A percentile compares a stretch with the other conserved stretches of the same genome.
Conservation (phyloP, 208 protist genomes). For the Porcisia deanei region DNA sequence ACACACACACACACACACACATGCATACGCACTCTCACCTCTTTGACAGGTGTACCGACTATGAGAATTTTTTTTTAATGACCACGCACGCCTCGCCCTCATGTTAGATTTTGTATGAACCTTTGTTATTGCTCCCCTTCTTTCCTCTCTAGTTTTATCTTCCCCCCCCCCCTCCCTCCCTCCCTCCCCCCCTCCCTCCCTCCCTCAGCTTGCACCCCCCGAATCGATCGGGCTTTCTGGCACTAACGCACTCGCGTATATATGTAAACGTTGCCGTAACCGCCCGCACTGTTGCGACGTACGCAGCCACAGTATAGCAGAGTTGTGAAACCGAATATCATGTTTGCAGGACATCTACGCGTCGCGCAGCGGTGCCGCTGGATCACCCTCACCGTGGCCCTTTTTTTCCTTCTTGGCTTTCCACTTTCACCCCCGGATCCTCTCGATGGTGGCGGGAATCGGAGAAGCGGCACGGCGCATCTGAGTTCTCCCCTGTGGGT, state of each 20-base stretch:
- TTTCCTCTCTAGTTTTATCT: neutral
- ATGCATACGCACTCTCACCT: too few relatives aligned
- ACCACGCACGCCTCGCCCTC: neutral
- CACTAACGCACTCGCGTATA: too few relatives aligned
- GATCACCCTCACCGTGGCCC: neutral
- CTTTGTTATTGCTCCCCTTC: too few relatives aligned
- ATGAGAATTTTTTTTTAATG: too few relatives aligned
- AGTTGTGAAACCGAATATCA: neutral
- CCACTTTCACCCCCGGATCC: neutral
- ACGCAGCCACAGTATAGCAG: neutral
- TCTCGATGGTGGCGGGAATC: too few relatives aligned
- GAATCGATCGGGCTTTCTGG: too few relatives aligned
- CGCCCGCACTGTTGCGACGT: neutral
- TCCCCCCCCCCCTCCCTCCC: neutral
- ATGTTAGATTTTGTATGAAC: neutral
- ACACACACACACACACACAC: too few relatives aligned
- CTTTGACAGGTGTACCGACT: neutral
- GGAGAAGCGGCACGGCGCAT: neutral
- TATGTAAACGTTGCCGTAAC: neutral
- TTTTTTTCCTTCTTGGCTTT: neutral
- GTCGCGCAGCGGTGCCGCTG: neutral
- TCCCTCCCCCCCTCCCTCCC: neutral
- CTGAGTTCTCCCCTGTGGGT: neutral
- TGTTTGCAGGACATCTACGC: neutral
- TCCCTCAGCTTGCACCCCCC: too few relatives aligned